These are phyloP conservation scores for Selenicereus undatus DNA, from an alignment of 148 eudicot species.

Conservation along the genomic window DNA sequence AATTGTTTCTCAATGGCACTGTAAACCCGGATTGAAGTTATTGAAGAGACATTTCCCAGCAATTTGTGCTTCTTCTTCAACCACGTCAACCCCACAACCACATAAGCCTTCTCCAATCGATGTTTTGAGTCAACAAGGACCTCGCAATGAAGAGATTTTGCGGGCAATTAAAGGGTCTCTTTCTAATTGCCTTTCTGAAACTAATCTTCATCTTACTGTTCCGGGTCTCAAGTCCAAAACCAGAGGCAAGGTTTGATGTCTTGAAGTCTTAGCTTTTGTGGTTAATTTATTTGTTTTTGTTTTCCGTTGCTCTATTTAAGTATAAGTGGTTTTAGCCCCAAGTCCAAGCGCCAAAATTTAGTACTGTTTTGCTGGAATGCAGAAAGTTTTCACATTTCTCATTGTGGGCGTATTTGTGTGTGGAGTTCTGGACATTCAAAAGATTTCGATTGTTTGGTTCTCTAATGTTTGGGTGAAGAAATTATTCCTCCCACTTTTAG, in stretches of 20 bases:
- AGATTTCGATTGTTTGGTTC: not conserved
- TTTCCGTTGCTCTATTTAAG: not conserved
- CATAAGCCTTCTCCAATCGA: slow-evolving; percentile 28
- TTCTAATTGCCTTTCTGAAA: slow-evolving; percentile 65
- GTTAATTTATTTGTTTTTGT: not conserved
- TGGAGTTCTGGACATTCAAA: not conserved
- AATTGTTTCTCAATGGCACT: slow-evolving; percentile 9
- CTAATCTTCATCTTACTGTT: slow-evolving; percentile 71
- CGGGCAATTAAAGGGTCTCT: slow-evolving; percentile 45
- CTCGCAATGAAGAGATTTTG: slow-evolving; percentile 44
- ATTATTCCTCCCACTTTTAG: not conserved
- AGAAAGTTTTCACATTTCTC: not conserved
- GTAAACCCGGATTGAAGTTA: slow-evolving; percentile 14
- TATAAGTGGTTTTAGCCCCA: not conserved
- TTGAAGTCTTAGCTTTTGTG: not conserved
- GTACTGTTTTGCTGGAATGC: not conserved
- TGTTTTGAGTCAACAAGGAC: slow-evolving; percentile 29
- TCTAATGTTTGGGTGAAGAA: not conserved
- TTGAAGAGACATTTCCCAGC: slow-evolving; percentile 20
- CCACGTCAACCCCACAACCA: slow-evolving; percentile 33
- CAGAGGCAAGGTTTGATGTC: slow-evolving; percentile 69
- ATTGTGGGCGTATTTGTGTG: not conserved
- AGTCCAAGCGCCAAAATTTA: not conserved
- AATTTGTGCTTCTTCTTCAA: slow-evolving; percentile 31
- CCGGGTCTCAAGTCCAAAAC: slow-evolving; percentile 70